Conservation (phyloP, 352 stramenopile species). For the Peronospora destructor region DNA sequence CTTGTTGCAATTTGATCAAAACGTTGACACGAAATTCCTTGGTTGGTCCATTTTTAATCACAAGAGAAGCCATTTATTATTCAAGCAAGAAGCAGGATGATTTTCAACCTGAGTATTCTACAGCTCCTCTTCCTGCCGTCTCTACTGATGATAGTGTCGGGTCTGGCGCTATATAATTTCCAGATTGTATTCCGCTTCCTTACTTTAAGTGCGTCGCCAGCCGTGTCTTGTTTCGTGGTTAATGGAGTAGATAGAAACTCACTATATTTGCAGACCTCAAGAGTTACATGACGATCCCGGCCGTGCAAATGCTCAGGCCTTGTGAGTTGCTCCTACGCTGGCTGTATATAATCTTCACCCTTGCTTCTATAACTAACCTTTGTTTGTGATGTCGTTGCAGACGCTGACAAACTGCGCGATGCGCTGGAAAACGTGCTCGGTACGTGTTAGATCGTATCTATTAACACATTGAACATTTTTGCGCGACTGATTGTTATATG, state of each 20-base stretch:
- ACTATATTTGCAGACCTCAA: slow-evolving; percentile 36
- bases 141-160: slow-evolving; percentile 54
- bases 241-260: background rate
- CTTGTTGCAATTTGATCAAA: no score
- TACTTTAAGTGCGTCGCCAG: slow-evolving; percentile 41
- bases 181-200: slow-evolving; percentile 67
- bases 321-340: slow-evolving; percentile 26
- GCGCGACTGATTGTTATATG: background rate
- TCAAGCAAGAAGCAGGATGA: slow-evolving; percentile 13
- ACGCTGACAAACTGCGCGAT: slow-evolving; percentile 60
- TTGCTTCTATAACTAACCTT: no score
- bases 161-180: slow-evolving; percentile 74
- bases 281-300: slow-evolving; percentile 61
- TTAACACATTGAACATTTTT: no score
- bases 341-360: no score
- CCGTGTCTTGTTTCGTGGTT: background rate
- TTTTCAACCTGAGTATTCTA: slow-evolving; percentile 41
- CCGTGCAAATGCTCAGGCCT: slow-evolving; percentile 45
- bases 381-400: slow-evolving; percentile 13
- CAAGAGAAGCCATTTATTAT: no score
- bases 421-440: slow-evolving; percentile 64
- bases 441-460: slow-evolving; percentile 7
- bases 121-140: slow-evolving; percentile 69
- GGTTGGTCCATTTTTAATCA: no score
- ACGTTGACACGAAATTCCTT: no score